phyloP scores from a whole-genome alignment of 1,284 basidiomycete genomes.

The Pholiota adiposa region DNA sequence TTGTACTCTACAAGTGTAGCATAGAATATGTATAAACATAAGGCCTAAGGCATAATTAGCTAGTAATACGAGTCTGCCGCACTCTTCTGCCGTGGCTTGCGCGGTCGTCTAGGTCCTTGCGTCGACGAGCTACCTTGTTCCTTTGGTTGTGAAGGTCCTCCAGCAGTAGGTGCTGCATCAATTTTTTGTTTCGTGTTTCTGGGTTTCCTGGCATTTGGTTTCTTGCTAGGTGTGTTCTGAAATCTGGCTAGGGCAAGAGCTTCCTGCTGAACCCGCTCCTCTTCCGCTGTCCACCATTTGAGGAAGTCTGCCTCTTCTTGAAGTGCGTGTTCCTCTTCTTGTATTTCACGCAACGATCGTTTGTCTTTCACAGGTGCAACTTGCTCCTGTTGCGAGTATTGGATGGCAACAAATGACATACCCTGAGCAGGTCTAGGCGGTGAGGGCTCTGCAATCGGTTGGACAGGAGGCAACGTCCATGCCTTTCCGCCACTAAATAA shows the following conservation, averaged over 20 bases:
- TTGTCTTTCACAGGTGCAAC: slow-evolving; percentile 49
- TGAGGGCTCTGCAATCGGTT: slow-evolving; percentile 44
- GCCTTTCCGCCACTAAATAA: slow-evolving; percentile 49
- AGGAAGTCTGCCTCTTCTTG: slow-evolving; percentile 79
- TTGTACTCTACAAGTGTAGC: slow-evolving; percentile 5
- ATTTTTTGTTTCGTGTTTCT: neutral
- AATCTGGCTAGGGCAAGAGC: slow-evolving; percentile 33
- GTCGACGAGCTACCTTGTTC: neutral
- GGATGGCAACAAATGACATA: slow-evolving; percentile 83
- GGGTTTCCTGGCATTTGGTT: slow-evolving; percentile 9
- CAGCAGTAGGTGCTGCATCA: neutral
- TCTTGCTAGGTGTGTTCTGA: slow-evolving; percentile 6
- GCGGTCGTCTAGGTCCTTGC: slow-evolving; percentile 10
- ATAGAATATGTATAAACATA: slow-evolving; percentile 19
- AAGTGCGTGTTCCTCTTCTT: slow-evolving; percentile 76
- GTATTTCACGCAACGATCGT: slow-evolving; percentile 79
- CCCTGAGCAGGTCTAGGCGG: slow-evolving; percentile 35
- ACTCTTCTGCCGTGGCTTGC: slow-evolving; percentile 12
- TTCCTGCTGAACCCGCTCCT: slow-evolving; percentile 64
- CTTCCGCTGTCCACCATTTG: slow-evolving; percentile 86
- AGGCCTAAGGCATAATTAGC: slow-evolving; percentile 4
- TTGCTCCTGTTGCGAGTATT: slow-evolving; percentile 70
- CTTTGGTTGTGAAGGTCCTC: neutral
- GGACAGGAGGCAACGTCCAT: slow-evolving; percentile 59
- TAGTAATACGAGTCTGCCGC: slow-evolving; percentile 3